phyloP scores from a whole-genome alignment of 2,329 filamentous ascomycete genomes.

The Epichloe hybrida region DNA sequence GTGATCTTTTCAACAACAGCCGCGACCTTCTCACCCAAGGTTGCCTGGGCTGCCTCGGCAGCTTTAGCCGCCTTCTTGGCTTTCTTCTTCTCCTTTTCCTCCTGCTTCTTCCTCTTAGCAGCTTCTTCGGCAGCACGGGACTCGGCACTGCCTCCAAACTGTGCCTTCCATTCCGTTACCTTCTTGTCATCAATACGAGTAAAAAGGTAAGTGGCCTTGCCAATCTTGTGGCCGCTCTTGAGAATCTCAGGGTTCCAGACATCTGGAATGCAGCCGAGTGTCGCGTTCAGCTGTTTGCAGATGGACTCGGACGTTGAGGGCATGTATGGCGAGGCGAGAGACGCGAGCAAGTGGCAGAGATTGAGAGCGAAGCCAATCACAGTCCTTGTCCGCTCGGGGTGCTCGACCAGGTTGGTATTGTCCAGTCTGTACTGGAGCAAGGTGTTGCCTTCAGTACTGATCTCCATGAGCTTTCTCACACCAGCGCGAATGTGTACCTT shows the following conservation, averaged over 20 bases:
- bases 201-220: constrained; percentile 68
- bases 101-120: constrained; percentile 36
- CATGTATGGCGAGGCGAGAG: constrained; percentile 72
- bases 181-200: constrained; percentile 71
- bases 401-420: constrained; percentile 39
- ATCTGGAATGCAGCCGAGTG: constrained; percentile 38
- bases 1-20: background rate
- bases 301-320: constrained; percentile 66
- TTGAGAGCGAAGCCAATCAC: constrained; percentile 73
- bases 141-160: constrained; percentile 50
- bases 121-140: constrained; percentile 33
- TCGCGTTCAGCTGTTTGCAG: constrained; percentile 54
- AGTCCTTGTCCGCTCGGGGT: constrained; percentile 39
- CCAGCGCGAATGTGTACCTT: constrained; percentile 57
- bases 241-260: constrained; percentile 50
- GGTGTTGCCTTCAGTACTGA: constrained; percentile 44
- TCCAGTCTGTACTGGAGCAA: constrained; percentile 40
- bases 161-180: constrained; percentile 68
- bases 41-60: constrained; percentile 15
- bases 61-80: constrained; percentile 23
- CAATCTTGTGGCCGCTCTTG: constrained; percentile 65
- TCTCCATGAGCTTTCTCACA: constrained; percentile 49
- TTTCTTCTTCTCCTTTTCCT: constrained; percentile 30
- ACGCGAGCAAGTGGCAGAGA: constrained; percentile 68
- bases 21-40: constrained; percentile 5